These are phyloP conservation scores for Boechera retrofracta DNA, from an alignment of 345 rosid species.

Conservation along the genomic window DNA sequence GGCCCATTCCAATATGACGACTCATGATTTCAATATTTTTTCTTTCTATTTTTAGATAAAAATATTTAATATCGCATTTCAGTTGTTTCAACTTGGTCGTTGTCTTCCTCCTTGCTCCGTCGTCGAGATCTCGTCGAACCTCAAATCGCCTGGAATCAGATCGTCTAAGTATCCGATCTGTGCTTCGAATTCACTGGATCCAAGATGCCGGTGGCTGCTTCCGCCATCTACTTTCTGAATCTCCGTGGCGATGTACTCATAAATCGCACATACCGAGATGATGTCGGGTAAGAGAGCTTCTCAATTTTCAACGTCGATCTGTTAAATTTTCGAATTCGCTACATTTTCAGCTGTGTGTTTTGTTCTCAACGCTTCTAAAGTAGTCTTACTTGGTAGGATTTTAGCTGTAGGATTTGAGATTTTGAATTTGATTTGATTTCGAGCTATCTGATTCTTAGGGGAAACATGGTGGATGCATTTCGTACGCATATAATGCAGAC, in stretches of 20 bases:
- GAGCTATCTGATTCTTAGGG: conserved; percentile 49
- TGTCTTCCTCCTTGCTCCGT: conserved; percentile 29
- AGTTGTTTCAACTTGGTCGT: conserved; percentile 33
- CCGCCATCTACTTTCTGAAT: conserved; percentile 95
- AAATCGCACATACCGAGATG: conserved; percentile 97
- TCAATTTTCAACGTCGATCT: background rate
- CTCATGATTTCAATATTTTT: background rate
- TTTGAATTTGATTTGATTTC: background rate
- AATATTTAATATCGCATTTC: background rate
- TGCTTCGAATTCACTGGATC: conserved; percentile 47
- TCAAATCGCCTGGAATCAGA: background rate
- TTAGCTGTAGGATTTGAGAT: conserved; percentile 15
- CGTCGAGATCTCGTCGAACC: conserved; percentile 37
- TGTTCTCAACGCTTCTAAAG: conserved; percentile 1
- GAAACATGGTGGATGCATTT: conserved; percentile 99
- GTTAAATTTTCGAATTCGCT: background rate
- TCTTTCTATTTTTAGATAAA: background rate
- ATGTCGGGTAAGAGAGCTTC: conserved; percentile 73
- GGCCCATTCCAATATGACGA: conserved; percentile 19
- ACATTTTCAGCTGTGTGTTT: conserved; percentile 1
- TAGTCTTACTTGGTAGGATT: conserved; percentile 12
- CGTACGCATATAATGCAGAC: conserved; percentile 98
- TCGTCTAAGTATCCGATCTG: conserved; percentile 9
- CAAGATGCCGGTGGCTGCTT: conserved; percentile 99
- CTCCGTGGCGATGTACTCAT: conserved; percentile 99